A percentile compares a stretch with the other conserved stretches of the same genome.
phyloP scores from a whole-genome alignment of 495 filamentous ascomycete species.

The Talaromyces proteolyticus region DNA sequence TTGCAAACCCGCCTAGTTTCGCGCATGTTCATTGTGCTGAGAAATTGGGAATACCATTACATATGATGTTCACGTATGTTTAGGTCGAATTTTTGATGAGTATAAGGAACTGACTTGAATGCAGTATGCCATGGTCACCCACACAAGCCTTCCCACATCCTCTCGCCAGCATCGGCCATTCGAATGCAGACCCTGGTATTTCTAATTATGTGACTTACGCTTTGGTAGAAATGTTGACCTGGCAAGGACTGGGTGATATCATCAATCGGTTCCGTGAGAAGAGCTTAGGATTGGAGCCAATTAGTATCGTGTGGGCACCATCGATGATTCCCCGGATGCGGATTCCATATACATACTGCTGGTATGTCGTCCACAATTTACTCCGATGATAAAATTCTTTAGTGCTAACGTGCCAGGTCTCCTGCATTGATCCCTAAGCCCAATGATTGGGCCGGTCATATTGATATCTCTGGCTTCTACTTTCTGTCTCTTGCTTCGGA shows the following conservation, averaged over 20 bases:
- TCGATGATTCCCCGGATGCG: conserved; percentile 54
- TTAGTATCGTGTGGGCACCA: conserved; percentile 62
- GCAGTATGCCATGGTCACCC: conserved; percentile 55
- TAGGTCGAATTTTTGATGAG: background rate
- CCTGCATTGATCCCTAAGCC: conserved; percentile 78
- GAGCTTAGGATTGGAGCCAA: conserved; percentile 59
- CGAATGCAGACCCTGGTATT: conserved; percentile 44
- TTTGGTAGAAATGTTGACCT: conserved; percentile 73
- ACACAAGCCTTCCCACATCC: conserved; percentile 51
- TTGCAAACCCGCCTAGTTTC: conserved; percentile 80
- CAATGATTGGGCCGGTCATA: conserved; percentile 65
- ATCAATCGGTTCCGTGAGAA: conserved; percentile 66
- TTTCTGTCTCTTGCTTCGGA: conserved; percentile 60
- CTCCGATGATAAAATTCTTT: too few species aligned
- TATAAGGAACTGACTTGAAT: background rate
- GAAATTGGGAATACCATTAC: conserved; percentile 68
- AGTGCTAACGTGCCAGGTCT: conserved; percentile 36
- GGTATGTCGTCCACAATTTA: conserved; percentile 42
- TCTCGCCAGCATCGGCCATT: conserved; percentile 46
- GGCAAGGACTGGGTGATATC: conserved; percentile 73
- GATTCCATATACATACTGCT: conserved; percentile 76
- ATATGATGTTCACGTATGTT: conserved; percentile 75
- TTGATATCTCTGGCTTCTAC: conserved; percentile 68
- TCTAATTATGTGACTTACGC: conserved; percentile 73
- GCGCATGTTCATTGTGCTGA: conserved; percentile 80